Evolutionary conservation across 371 early-diverging fungal genomes (phyloP).

Genomic region (Dichotomocladium elegans): DNA sequence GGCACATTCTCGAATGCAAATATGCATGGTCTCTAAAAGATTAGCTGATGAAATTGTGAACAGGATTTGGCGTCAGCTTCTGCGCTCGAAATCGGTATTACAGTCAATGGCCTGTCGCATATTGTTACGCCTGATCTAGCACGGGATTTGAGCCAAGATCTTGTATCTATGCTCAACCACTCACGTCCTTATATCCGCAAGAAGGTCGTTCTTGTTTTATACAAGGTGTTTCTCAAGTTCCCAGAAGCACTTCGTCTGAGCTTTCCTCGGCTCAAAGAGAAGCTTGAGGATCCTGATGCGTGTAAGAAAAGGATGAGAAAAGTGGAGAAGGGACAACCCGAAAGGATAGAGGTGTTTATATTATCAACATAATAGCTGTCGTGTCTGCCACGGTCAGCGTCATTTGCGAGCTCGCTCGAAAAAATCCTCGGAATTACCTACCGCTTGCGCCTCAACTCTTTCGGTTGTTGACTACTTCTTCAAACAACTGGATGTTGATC

Average conservation of each 20-base stretch:
- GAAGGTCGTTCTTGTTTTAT: conserved; percentile 83
- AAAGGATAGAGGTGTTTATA: not conserved
- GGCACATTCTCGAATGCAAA: too few species aligned
- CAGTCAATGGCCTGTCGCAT: conserved; percentile 86
- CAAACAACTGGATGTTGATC: conserved; percentile 97
- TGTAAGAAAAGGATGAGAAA: conserved; percentile 41
- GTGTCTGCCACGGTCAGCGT: conserved; percentile 91
- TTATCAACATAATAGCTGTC: too few species aligned
- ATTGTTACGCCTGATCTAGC: conserved; percentile 91
- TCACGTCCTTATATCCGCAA: conserved; percentile 92
- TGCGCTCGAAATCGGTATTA: conserved; percentile 81
- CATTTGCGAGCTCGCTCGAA: conserved; percentile 90
- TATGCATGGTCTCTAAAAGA: too few species aligned
- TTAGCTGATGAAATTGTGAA: not conserved
- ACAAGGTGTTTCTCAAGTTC: conserved; percentile 85
- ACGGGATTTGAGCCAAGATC: conserved; percentile 84
- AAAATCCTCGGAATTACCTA: conserved; percentile 88
- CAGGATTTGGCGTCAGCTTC: conserved; percentile 86
- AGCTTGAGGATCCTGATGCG: conserved; percentile 89
- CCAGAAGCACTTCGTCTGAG: conserved; percentile 86
- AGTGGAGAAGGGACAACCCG: not conserved
- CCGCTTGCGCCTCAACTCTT: conserved; percentile 93
- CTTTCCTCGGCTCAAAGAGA: conserved; percentile 84
- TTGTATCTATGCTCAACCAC: conserved; percentile 84
- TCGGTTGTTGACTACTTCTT: conserved; percentile 79